phyloP scores from a whole-genome alignment of 768 basidiomycete species.

The Melanogaster broomeanus region DNA sequence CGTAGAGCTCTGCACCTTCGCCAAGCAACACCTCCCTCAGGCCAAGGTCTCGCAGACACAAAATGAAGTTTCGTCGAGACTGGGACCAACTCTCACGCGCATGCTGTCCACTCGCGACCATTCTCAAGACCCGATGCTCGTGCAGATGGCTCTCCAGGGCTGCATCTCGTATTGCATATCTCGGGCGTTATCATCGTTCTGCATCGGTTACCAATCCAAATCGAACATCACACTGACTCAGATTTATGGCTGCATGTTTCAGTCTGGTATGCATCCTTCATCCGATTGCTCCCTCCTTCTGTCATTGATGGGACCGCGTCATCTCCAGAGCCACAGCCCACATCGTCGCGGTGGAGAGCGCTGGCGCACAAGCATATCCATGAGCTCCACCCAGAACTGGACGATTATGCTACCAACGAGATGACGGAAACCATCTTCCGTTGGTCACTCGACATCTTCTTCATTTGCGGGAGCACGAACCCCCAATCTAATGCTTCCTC shows the following conservation, averaged over 20 bases:
- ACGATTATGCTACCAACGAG: conserved; percentile 68
- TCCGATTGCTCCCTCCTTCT: not conserved
- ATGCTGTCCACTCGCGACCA: conserved; percentile 67
- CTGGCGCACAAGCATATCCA: conserved; percentile 72
- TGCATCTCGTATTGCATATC: conserved; percentile 67
- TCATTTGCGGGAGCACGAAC: conserved; percentile 59
- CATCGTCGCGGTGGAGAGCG: conserved; percentile 75
- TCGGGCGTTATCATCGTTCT: conserved; percentile 68
- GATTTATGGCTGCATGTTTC: conserved; percentile 59
- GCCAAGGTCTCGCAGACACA: conserved; percentile 51
- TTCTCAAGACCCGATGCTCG: conserved; percentile 72
- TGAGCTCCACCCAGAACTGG: conserved; percentile 62
- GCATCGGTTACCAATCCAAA: conserved; percentile 72
- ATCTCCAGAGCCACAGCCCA: conserved; percentile 68
- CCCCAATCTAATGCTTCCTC: conserved; percentile 41
- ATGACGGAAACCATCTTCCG: conserved; percentile 73
- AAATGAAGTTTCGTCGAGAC: conserved; percentile 59
- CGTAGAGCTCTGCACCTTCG: conserved; percentile 64
- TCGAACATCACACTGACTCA: conserved; percentile 64
- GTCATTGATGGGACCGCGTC: conserved; percentile 13
- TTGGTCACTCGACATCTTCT: conserved; percentile 68
- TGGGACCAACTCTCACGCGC: conserved; percentile 63
- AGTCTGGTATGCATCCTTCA: conserved; percentile 42
- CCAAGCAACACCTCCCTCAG: conserved; percentile 39
- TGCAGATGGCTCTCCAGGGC: conserved; percentile 76